Conservation (phyloP, 441 rosid species). For the Mallotus repandus region DNA sequence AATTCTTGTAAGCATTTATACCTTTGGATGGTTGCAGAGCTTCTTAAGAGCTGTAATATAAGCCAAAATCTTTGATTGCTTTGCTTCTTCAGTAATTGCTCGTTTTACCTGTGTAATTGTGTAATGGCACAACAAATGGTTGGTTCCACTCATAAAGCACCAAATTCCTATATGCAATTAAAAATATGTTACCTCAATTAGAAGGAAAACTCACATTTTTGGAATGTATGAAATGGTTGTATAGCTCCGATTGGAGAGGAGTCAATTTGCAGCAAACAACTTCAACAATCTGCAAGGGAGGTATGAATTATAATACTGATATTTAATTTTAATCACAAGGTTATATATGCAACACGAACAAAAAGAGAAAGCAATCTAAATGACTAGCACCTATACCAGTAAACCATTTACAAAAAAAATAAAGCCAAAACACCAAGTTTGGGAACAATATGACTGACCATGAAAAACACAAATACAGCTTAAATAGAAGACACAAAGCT, state of each 20-base stretch:
- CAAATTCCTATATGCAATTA: slow-evolving; percentile 1
- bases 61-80: slow-evolving; percentile 87
- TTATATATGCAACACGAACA: neutral
- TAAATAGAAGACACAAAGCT: neutral
- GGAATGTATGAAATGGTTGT: slow-evolving; percentile 91
- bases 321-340: neutral
- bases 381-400: neutral
- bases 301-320: slow-evolving; percentile 23
- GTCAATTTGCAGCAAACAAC: slow-evolving; percentile 99
- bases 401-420: neutral
- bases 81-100: slow-evolving; percentile 75
- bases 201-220: slow-evolving; percentile 65
- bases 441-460: neutral
- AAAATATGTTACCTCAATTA: slow-evolving; percentile 15
- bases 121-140: slow-evolving; percentile 21
- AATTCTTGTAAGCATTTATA: slow-evolving; percentile 23
- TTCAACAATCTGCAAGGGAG: slow-evolving; percentile 78
- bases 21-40: slow-evolving; percentile 99
- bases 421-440: neutral
- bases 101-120: slow-evolving; percentile 63
- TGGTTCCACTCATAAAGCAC: slow-evolving; percentile 4
- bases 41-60: slow-evolving; percentile 98
- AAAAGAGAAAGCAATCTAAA: slow-evolving; percentile 7
- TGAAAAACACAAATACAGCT: slow-evolving; percentile 1
- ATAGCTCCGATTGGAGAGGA: slow-evolving; percentile 78